These are phyloP conservation scores for Calocybe cyanea DNA, from an alignment of 768 basidiomycete genomes.

Conservation along the genomic window DNA sequence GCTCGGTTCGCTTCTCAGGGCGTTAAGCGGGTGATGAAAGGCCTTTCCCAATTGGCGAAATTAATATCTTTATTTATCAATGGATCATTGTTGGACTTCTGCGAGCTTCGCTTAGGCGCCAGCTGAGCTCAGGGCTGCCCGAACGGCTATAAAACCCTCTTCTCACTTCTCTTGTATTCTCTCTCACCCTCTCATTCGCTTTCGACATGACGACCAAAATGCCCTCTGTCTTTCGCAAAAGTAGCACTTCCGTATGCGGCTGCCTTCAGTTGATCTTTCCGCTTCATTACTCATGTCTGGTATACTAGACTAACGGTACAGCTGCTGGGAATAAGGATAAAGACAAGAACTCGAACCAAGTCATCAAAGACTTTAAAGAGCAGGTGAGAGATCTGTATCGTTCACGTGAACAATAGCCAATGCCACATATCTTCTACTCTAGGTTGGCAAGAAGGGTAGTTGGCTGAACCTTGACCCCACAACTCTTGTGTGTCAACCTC, in stretches of 20 bases:
- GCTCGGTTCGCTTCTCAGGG: slow-evolving; percentile 7
- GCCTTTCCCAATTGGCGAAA: background rate
- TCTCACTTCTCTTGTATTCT: background rate
- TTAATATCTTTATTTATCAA: background rate
- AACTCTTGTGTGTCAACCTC: slow-evolving; percentile 35
- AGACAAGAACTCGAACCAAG: slow-evolving; percentile 22
- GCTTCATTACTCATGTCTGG: background rate
- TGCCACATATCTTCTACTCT: background rate
- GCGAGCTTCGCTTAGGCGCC: background rate
- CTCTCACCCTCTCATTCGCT: background rate
- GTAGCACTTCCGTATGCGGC: slow-evolving; percentile 7
- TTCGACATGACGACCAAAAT: slow-evolving; percentile 16
- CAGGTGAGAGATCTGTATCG: slow-evolving; percentile 26
- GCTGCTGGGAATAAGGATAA: slow-evolving; percentile 1
- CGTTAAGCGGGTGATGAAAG: background rate
- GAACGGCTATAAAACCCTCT: slow-evolving; percentile 7
- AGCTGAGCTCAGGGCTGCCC: too few species aligned
- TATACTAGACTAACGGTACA: slow-evolving; percentile 14
- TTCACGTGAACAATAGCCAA: background rate
- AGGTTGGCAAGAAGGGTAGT: slow-evolving; percentile 46
- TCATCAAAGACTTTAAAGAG: slow-evolving; percentile 39
- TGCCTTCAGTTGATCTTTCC: background rate
- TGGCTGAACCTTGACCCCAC: slow-evolving; percentile 32
- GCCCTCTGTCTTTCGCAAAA: slow-evolving; percentile 20
- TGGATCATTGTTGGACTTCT: background rate